Percentiles rank a stretch among this genome's conserved stretches.
Evolutionary conservation across 2,329 filamentous ascomycete species (phyloP).

Genomic region (Exserohilum turcica): DNA sequence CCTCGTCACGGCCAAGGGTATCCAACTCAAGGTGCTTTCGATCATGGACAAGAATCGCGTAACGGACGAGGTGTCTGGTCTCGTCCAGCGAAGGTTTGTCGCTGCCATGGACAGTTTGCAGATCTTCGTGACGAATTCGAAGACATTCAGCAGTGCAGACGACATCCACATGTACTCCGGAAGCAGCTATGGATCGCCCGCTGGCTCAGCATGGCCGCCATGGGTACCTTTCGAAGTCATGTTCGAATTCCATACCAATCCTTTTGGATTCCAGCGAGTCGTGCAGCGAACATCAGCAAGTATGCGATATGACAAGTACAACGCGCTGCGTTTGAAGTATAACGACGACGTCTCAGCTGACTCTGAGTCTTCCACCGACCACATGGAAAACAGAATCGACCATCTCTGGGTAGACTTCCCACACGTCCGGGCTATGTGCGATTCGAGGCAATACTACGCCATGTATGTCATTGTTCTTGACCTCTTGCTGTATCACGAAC

Average conservation of each 20-base stretch:
- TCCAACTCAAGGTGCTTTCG: constrained; percentile 96
- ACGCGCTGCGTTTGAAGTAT: constrained; percentile 93
- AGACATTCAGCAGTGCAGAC: constrained; percentile 79
- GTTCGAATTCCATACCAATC: constrained; percentile 92
- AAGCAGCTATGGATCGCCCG: constrained; percentile 85
- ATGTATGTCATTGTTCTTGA: constrained; percentile 98
- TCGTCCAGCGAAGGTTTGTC: constrained; percentile 92
- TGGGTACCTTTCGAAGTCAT: constrained; percentile 99
- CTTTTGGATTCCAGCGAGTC: constrained; percentile 96
- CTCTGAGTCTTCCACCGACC: constrained; percentile 55
- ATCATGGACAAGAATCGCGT: constrained; percentile 97
- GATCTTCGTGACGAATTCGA: constrained; percentile 95
- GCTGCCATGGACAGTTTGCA: constrained; percentile 97
- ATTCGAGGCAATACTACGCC: constrained; percentile 95
- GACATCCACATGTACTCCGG: constrained; percentile 92
- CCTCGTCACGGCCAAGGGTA: constrained; percentile 93
- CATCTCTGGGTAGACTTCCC: constrained; percentile 97
- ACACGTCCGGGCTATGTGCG: constrained; percentile 90
- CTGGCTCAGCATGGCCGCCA: constrained; percentile 89
- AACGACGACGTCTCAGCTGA: constrained; percentile 86
- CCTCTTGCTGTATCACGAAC: constrained; percentile 93
- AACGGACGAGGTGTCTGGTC: constrained; percentile 88
- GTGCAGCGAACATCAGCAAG: constrained; percentile 96
- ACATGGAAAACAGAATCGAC: constrained; percentile 81
- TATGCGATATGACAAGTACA: constrained; percentile 97